Percentiles rank a stretch among this genome's conserved stretches.
Evolutionary conservation across 352 stramenopile genomes (phyloP).

Genomic region (Globisporangium echinulatum): DNA sequence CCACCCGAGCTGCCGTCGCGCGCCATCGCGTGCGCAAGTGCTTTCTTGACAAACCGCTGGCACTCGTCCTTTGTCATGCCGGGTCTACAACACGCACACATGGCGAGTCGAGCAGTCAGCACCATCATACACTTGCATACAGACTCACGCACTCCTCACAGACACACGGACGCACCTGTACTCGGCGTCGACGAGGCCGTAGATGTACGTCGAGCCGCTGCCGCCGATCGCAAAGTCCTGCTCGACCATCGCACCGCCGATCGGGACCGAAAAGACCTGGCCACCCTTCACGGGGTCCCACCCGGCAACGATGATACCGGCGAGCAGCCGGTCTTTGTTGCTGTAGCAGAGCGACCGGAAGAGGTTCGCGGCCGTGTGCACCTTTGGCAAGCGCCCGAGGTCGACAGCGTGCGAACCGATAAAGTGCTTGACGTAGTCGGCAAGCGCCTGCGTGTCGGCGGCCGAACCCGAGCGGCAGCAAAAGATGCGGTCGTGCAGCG

Average conservation of each 20-base stretch:
- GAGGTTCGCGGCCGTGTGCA: conserved; percentile 97
- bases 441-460: conserved; percentile 94
- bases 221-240: conserved; percentile 96
- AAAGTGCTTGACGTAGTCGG: conserved; percentile 82
- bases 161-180: conserved; percentile 60
- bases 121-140: not conserved
- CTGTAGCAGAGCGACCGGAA: conserved; percentile 96
- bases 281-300: conserved; percentile 96
- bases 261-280: conserved; percentile 94
- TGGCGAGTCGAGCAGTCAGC: conserved; percentile 4
- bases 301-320: conserved; percentile 97
- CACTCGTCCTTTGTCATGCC: conserved; percentile 97
- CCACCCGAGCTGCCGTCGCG: conserved; percentile 97
- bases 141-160: not conserved
- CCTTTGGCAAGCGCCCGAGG: conserved; percentile 89
- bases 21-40: conserved; percentile 96
- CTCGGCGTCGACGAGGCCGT: conserved; percentile 93
- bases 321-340: conserved; percentile 96
- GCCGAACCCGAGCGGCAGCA: conserved; percentile 96
- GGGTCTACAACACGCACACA: conserved; percentile 25
- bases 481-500: conserved; percentile 96
- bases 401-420: conserved; percentile 70
- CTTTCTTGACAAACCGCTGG: conserved; percentile 92
- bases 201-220: conserved; percentile 97
- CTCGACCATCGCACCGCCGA: conserved; percentile 95